phyloP scores from a whole-genome alignment of 2,329 filamentous ascomycete species.

The Periconia macrospinosa region DNA sequence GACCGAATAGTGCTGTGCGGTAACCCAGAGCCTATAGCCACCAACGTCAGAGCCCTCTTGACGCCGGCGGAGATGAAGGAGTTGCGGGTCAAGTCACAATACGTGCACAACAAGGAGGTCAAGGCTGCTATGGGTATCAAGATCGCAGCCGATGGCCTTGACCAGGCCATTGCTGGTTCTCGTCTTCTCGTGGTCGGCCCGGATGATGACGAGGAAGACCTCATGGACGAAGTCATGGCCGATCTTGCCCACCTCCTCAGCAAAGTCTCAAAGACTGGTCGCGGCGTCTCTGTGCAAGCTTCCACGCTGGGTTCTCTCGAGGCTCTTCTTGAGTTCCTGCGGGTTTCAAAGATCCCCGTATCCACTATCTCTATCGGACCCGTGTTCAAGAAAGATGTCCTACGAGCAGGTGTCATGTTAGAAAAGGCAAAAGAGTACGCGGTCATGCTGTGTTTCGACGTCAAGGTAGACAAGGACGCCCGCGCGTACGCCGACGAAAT shows the following conservation, averaged over 20 bases:
- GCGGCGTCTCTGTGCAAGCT: constrained; percentile 94
- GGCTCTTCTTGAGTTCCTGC: constrained; percentile 93
- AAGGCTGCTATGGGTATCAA: constrained; percentile 98
- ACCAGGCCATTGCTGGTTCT: constrained; percentile 94
- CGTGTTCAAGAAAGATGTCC: constrained; percentile 96
- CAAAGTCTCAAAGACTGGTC: constrained; percentile 87
- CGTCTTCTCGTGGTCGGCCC: constrained; percentile 91
- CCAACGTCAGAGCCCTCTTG: constrained; percentile 90
- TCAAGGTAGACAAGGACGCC: constrained; percentile 98
- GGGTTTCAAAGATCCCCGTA: constrained; percentile 94
- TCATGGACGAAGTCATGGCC: constrained; percentile 94
- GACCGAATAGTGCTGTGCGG: constrained; percentile 94
- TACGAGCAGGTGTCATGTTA: constrained; percentile 90
- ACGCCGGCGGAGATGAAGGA: constrained; percentile 94
- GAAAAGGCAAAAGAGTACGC: constrained; percentile 94
- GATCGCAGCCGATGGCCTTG: constrained; percentile 93
- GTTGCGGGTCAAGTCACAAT: constrained; percentile 89
- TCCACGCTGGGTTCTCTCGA: constrained; percentile 97
- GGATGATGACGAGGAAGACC: constrained; percentile 94
- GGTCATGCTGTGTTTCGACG: constrained; percentile 99
- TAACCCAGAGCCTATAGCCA: constrained; percentile 93
- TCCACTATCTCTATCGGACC: constrained; percentile 96
- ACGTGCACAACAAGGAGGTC: constrained; percentile 99
- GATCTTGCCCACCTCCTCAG: constrained; percentile 90
- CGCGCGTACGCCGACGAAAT: constrained; percentile 88